Base-by-base conservation (phyloP, 495 filamentous ascomycete species). In the Lepraria neglecta region DNA sequence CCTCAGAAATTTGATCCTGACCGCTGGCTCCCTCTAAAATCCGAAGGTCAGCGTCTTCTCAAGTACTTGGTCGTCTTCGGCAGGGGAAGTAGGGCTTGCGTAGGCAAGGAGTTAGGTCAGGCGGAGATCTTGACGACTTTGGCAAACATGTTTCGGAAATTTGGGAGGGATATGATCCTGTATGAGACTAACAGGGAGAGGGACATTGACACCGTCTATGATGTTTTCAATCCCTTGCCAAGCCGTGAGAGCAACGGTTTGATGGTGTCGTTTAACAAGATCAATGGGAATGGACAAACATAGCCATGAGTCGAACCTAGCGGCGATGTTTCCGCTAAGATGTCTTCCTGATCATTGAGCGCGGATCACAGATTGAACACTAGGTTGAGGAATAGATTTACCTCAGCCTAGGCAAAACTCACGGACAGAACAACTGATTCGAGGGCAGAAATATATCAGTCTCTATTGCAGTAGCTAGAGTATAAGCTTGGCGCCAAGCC, bases 91-190 rank as follows among this genome's bases (percentile, higher is more conserved):
- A 65, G 75, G 17, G 60, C 50, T n/a, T 77, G 74, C 61, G 56
- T 74, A 3, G 73, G 73, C 3, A 73, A 73, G 55, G 69, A 74
- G n/a, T 62, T 84, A 15, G 80, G 76, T 0, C 69, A 72, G 51
- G 71, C 69, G 11, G 79, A 83, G 60, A 68, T 82, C 43, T 72
- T 75, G 51, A 66, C 78, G 33, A 68, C 65, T 4, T 19, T 82
- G 3, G 74, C 75, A 40, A 74, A 62, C 12, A 45, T 82, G 3
- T 77, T 78, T 56, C 68, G 73, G 6, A 66, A 70, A 1, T 78
- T 77, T 35, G 72, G 63, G 21, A 43, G 40, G 21, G 27, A 17
- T 21, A 62, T 62, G 60, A 30, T 15, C n/a, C 21, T 62, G 44
- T 45, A 31, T 58, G 60, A 55, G 12, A 56, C 42, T 0, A 47